phyloP scores from a whole-genome alignment of 2,329 filamentous ascomycete species.

The Pseudogymnoascus pannorum region DNA sequence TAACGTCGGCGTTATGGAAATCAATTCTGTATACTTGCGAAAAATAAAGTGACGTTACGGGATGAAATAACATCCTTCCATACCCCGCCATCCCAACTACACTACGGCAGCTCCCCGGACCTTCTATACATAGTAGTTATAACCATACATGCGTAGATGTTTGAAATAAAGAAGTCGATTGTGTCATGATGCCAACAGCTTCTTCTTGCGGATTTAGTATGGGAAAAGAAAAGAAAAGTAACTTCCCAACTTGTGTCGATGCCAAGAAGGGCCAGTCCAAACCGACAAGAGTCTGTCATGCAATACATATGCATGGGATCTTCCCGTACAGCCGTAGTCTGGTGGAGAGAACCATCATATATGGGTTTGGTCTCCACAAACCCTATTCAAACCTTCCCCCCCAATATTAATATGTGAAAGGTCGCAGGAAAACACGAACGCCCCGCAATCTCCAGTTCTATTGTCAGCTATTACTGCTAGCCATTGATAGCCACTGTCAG shows the following conservation, averaged over 20 bases:
- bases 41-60: neutral
- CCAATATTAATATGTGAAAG: slow-evolving; percentile 8
- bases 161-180: neutral
- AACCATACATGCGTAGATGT: neutral
- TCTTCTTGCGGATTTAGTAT: neutral
- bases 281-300: neutral
- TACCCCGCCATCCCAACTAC: neutral
- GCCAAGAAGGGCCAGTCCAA: slow-evolving; percentile 4
- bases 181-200: neutral
- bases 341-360: slow-evolving; percentile 7
- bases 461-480: slow-evolving; percentile 7
- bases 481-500: slow-evolving; percentile 1
- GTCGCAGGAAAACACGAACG: slow-evolving; percentile 1
- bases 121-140: neutral
- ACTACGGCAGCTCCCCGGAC: neutral
- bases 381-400: slow-evolving; percentile 7
- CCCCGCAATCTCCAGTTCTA: slow-evolving; percentile 3
- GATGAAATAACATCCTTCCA: neutral
- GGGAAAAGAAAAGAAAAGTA: neutral
- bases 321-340: slow-evolving; percentile 8
- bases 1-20: neutral
- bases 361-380: slow-evolving; percentile 9
- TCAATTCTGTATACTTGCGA: neutral
- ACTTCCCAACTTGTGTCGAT: neutral
- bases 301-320: slow-evolving; percentile 9